Evolutionary conservation across 805 yeast species (phyloP), one percentile per base, ranked within the genome.

Genomic region (Candida stauntonica): DNA sequence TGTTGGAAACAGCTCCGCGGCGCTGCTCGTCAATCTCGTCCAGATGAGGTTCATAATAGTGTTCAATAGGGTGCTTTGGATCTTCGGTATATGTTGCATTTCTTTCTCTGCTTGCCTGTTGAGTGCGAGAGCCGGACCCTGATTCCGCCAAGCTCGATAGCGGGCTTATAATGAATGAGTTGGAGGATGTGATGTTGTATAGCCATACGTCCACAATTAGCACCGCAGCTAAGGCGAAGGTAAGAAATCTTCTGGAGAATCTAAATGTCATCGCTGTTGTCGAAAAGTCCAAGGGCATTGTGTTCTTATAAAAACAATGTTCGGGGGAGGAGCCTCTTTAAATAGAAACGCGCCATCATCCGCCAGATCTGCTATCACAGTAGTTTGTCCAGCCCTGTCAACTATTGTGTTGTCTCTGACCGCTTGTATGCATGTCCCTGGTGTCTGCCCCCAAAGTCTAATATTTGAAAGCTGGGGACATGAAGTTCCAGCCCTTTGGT

Each of bases 51-150:
- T 30, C 34, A 18, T 35, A 35, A 31, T 35, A 35, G 17, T 35
- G 33, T n/a, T 29, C 33, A 3, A 28, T 17, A 6, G 38, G 33
- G 29, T 29, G 33, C 23, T 20, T 8, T 7, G 33, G 38, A 15
- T 19, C 31, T 8, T n/a, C 13, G 28, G 9, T 8, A 9, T 9
- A 7, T 11, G 28, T n/a, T 13, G 9, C 14, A 26, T n/a, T 26
- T 7, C 24, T 7, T 11, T 21, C 24, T 21, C 24, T 21, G 24
- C 8, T 26, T 67, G 62, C 67, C 65, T 61, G 66, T 52, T 26
- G 14, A 9, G 28, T 26, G 14, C 9, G 13, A 11, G 24, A 11
- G 9, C 9, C 11, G 24, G 24, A 11, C 24, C 9, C 11, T 11
- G 7, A 11, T 21, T 7, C 11, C 9, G 24, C 24, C 11, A 21